Evolutionary conservation across 345 rosid genomes (phyloP), one percentile per base, ranked within the genome.

Genomic region (Linum usitatissimum): DNA sequence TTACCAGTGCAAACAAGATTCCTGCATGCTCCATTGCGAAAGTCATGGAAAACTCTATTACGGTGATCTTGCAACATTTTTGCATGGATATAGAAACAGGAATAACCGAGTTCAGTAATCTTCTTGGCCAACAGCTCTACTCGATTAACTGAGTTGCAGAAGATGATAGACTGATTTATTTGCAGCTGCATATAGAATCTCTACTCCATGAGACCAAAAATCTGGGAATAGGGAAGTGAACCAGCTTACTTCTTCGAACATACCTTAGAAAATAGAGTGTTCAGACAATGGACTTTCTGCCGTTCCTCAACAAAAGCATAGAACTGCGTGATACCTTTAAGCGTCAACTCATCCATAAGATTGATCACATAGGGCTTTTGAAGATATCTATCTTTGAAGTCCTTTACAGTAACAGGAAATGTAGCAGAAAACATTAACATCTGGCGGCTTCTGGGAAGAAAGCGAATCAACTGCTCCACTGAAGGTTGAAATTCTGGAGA

Each of bases 61-160:
- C 99, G 96, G 77, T 94, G 99, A 71, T 90, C 97, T 79, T 94
- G 99, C 78, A 94, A 82, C 99, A 90, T 94, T 83, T 90, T 94
- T 0, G 99, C 97, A 66, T 90, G 99, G 54, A 94, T 94, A 70
- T 94, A 94, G 70, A 94, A 94, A 69, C 99, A 94, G 51, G 99
- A 94, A 78, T 94, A 94, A 42, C 99, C 99, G 72, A 90, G 99
- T 68, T 94, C 99, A 40, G 99, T 94, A 66, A 94, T 94, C 84
- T 94, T 94, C 87, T 94, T 94, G 66, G 97, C 99, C 81, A 94
- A 67, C 59, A 94, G 72, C 65, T 94, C 99, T 53, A 94, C 97
- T 10, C 99, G 96, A 78, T 90, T 90, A 59, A 90, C 99, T 30
- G 99, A 94, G 71, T 94, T 94, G 83, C 99, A 94, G 75, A 94